Base-by-base conservation (phyloP, 495 filamentous ascomycete species). In the Podospora pseudoanserina region DNA sequence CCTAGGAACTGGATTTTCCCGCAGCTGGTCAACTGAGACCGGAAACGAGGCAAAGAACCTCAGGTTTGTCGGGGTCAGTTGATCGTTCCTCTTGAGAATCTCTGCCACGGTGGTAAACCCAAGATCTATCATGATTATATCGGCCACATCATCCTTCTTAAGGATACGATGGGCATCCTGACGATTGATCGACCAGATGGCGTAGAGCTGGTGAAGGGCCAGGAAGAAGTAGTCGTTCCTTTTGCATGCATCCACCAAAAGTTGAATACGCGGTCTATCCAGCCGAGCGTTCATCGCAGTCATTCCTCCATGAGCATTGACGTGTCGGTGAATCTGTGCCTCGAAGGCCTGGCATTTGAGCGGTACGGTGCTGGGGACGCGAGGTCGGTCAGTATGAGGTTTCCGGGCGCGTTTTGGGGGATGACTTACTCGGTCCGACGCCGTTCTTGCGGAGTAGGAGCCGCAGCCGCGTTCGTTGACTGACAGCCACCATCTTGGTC, bases 131-230 rank as follows among this genome's bases (percentile, higher is more conserved):
- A 13, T 57, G 0, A 49, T 9, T 26, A 26, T 20, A 4, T 19
- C 6, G n/a, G 55, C n/a, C 16, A 13, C 11, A 0, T 28, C 59
- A 1, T 3, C 23, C 20, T 53, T 65, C 26, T 28, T 71, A 34
- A 72, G 55, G 4, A 67, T 63, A 13, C 3, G 28, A 61, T 67
- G 63, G 7, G 26, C 6, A 54, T 61, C 27, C 28, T 26, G n/a
- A 64, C 72, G 63, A 65, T 60, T 16, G 56, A 49, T 61, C 55
- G 77, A 78, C 79, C 82, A 85, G 16, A 85, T 71, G 73, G 87
- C 90, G 73, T 86, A 92, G 1, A 91, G 65, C 68, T 92, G 90
- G 77, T 94, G 91, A 5, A 92, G 73, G 13, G 80, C 80, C 62
- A 93, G 59, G 72, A 90, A 94, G 72, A 90, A 85, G 28, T 79